These are phyloP conservation scores for Cubamyces lactineus DNA, from an alignment of 768 basidiomycete genomes.

Conservation along the genomic window DNA sequence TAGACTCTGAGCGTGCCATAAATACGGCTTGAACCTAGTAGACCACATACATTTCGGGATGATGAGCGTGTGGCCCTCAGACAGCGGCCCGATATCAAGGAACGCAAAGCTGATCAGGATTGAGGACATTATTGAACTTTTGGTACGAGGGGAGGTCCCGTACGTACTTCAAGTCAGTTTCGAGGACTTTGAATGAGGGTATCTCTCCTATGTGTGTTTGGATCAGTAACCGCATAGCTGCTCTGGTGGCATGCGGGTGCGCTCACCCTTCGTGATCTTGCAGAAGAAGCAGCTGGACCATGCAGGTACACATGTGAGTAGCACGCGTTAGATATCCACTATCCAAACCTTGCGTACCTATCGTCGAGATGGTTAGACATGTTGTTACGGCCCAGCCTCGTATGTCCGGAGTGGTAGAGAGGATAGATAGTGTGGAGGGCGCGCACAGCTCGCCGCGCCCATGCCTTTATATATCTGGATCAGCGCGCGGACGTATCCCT, in stretches of 20 bases:
- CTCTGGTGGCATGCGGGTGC: neutral
- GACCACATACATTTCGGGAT: constrained; percentile 81
- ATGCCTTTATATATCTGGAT: neutral
- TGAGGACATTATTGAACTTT: neutral
- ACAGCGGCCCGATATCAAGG: constrained; percentile 87
- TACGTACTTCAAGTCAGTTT: constrained; percentile 61
- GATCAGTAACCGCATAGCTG: neutral
- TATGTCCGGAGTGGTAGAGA: too few relatives aligned
- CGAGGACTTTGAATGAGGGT: constrained; percentile 81
- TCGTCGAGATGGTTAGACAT: constrained; percentile 14
- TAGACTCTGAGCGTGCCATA: neutral
- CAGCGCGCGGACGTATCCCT: neutral
- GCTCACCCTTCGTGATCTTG: constrained; percentile 84
- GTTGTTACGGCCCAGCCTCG: neutral
- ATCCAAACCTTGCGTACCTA: neutral
- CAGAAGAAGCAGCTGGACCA: constrained; percentile 79
- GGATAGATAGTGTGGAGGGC: neutral
- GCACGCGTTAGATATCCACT: neutral
- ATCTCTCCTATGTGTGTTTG: constrained; percentile 66
- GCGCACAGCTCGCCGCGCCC: neutral
- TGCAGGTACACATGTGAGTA: neutral
- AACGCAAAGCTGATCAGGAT: constrained; percentile 57
- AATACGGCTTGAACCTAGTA: too few relatives aligned
- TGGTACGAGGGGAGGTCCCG: neutral
- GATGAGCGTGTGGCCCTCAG: constrained; percentile 85